Percentiles rank a stretch among this genome's conserved stretches.
phyloP scores from a whole-genome alignment of 2,329 filamentous ascomycete genomes.

The Hortaea werneckii region DNA sequence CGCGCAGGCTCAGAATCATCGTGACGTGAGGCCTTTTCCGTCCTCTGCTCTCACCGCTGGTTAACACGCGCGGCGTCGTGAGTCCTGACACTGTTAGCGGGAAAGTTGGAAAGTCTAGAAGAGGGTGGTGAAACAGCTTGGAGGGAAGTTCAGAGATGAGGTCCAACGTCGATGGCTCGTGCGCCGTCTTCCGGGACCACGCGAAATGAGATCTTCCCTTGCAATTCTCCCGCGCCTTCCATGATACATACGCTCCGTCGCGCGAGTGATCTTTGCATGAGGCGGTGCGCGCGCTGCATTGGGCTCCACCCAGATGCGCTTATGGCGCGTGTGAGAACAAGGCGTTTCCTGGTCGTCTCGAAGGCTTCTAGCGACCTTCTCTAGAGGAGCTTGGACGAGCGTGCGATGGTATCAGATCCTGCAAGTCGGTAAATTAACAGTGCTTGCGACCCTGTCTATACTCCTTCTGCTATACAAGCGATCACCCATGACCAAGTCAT shows the following conservation, averaged over 20 bases:
- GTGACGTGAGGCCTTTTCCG: too few species aligned
- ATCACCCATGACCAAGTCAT: too few species aligned
- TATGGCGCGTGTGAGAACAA: not conserved
- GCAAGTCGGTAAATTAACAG: not conserved
- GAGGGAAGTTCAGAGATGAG: not conserved
- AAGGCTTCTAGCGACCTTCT: conserved; percentile 5
- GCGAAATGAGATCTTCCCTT: not conserved
- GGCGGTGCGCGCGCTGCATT: conserved; percentile 2
- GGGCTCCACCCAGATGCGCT: not conserved
- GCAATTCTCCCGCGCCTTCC: not conserved
- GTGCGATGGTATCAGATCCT: not conserved
- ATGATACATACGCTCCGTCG: not conserved
- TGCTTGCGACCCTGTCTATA: not conserved
- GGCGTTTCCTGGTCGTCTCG: not conserved
- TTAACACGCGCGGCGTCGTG: too few species aligned
- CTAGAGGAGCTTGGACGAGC: not conserved
- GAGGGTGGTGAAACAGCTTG: not conserved
- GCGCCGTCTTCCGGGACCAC: not conserved
- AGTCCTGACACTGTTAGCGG: not conserved
- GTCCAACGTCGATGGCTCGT: not conserved
- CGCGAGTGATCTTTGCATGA: not conserved
- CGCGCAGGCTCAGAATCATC: too few species aligned
- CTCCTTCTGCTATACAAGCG: not conserved
- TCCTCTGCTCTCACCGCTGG: too few species aligned
- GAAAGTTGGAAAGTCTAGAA: not conserved